Evolutionary conservation across 768 basidiomycete genomes (phyloP).

Genomic region (Termitomyces sp.): DNA sequence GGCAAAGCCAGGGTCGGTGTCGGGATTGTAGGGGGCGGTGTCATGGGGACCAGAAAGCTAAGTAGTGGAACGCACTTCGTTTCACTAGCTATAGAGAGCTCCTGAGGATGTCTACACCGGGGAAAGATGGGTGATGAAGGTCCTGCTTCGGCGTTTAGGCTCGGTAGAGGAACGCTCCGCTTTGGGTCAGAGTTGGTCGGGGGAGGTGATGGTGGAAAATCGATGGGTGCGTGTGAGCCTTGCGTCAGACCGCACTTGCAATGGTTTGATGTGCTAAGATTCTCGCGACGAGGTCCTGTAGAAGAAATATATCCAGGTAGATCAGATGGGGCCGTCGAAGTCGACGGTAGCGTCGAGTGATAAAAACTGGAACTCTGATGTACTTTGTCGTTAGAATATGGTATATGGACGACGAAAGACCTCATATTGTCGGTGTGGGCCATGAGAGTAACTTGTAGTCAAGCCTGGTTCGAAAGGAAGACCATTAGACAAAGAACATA

Average conservation of each 20-base stretch:
- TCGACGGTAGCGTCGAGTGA: background rate
- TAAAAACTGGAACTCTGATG: background rate
- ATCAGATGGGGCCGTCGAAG: constrained; percentile 10
- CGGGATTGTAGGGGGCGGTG: constrained; percentile 41
- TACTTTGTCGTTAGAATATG: constrained; percentile 4
- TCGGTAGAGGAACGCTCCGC: constrained; percentile 22
- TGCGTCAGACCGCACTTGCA: background rate
- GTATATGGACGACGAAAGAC: constrained; percentile 1
- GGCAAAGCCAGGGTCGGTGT: constrained; percentile 33
- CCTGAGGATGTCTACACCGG: constrained; percentile 26
- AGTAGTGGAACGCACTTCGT: constrained; percentile 25
- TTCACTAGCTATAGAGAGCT: constrained; percentile 22
- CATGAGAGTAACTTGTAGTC: constrained; percentile 9
- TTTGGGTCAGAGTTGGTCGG: constrained; percentile 22
- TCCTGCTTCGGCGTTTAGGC: constrained; percentile 2
- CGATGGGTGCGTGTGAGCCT: background rate
- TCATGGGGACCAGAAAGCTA: constrained; percentile 26
- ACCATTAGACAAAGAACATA: constrained; percentile 9
- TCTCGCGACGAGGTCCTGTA: constrained; percentile 3
- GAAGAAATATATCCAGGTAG: constrained; percentile 10
- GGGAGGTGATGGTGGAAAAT: constrained; percentile 22
- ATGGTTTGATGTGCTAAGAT: background rate
- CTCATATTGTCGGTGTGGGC: constrained; percentile 7
- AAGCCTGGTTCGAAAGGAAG: constrained; percentile 12
- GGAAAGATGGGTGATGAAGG: background rate